Conservation (phyloP, 1,284 basidiomycete genomes). For the Rugosomyces carneus region DNA sequence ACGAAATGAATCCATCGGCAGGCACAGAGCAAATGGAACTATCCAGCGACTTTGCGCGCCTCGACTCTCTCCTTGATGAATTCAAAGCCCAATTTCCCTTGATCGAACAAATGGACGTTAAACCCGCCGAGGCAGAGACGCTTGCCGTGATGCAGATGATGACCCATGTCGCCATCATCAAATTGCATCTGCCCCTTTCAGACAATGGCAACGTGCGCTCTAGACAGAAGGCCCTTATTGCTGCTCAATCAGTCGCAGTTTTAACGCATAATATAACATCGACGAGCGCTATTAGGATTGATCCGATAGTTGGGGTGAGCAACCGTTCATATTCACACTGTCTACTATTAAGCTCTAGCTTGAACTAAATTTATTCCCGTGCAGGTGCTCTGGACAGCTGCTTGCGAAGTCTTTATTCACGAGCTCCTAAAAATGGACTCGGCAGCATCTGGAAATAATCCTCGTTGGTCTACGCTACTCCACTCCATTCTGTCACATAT, state of each 20-base stretch:
- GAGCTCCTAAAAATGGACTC: conserved; percentile 11
- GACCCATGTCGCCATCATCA: conserved; percentile 16
- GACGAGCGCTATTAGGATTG: conserved; percentile 9
- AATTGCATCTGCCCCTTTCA: conserved; percentile 10
- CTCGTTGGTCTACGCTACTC: conserved; percentile 11
- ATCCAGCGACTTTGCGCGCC: conserved; percentile 6
- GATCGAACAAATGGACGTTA: conserved; percentile 10
- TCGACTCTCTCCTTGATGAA: conserved; percentile 13
- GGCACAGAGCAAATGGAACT: neutral
- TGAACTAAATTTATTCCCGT: neutral
- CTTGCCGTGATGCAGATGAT: conserved; percentile 15
- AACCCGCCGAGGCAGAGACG: conserved; percentile 11
- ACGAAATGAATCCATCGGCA: neutral
- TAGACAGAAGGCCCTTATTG: conserved; percentile 11
- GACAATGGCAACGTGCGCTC: conserved; percentile 10
- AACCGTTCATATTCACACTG: too few relatives aligned
- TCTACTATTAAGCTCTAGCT: neutral
- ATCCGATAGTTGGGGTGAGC: conserved; percentile 17
- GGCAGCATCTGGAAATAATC: conserved; percentile 2
- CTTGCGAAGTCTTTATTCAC: conserved; percentile 15
- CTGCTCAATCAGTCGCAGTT: conserved; percentile 13
- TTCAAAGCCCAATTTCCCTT: conserved; percentile 13
- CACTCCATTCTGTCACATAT: conserved; percentile 13
- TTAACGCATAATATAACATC: conserved; percentile 10
- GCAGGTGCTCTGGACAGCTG: conserved; percentile 15